These are phyloP conservation scores for Mycena pura DNA, from an alignment of 768 basidiomycete genomes.

Conservation along the genomic window DNA sequence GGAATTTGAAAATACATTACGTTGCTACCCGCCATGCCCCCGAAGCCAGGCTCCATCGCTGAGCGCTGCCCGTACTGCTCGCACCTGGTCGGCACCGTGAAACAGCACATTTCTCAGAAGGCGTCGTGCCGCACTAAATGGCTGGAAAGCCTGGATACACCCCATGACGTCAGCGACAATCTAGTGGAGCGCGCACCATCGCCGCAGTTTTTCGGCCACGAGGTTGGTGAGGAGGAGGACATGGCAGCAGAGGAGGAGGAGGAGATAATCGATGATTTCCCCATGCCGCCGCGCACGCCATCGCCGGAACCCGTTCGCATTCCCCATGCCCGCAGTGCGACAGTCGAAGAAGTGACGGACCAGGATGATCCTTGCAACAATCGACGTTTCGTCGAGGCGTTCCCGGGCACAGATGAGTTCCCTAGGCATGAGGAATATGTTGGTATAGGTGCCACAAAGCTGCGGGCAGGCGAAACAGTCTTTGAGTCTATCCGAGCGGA, in stretches of 20 bases:
- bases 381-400: not conserved
- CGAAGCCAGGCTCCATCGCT: not conserved
- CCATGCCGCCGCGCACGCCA: not conserved
- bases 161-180: not conserved
- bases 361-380: slow-evolving; percentile 8
- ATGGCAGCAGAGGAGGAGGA: not conserved
- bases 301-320: not conserved
- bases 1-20: not conserved
- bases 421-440: not conserved
- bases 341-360: slow-evolving; percentile 10
- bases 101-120: not conserved
- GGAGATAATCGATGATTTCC: not conserved
- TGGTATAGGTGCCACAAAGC: not conserved
- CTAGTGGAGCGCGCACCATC: not conserved
- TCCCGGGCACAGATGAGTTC: not conserved
- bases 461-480: slow-evolving; percentile 10
- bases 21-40: not conserved
- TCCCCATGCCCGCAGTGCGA: not conserved
- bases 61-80: slow-evolving; percentile 6
- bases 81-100: not conserved
- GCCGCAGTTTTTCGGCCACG: not conserved
- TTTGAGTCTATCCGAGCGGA: slow-evolving; percentile 19
- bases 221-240: not conserved
- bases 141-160: not conserved
- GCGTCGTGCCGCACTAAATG: not conserved